phyloP scores from a whole-genome alignment of 257 asterid species.

The Penstemon davidsonii region DNA sequence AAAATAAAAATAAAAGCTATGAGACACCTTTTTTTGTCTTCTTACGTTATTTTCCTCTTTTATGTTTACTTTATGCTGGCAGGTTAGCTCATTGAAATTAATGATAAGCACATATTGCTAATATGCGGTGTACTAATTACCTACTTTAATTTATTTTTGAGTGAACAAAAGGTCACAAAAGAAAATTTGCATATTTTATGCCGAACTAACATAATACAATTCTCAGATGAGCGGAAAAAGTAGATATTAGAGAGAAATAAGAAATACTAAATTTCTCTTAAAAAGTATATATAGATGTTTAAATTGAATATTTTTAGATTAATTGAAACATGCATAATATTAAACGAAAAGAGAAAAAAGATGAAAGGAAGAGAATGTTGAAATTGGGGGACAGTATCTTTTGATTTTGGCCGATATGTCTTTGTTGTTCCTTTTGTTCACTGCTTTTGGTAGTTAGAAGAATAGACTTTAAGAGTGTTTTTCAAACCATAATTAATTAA shows the following conservation, averaged over 20 bases:
- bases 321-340: constrained; percentile 13
- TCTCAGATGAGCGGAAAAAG: neutral
- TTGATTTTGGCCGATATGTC: constrained; percentile 39
- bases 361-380: constrained; percentile 38
- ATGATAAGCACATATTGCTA: constrained; percentile 4
- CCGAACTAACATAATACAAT: too few relatives aligned
- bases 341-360: constrained; percentile 20
- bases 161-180: neutral
- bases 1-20: constrained; percentile 23
- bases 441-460: constrained; percentile 49
- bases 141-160: neutral
- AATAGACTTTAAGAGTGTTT: constrained; percentile 38
- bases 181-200: neutral
- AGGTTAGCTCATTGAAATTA: constrained; percentile 5
- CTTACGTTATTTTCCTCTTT: constrained; percentile 25
- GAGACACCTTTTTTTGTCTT: constrained; percentile 27
- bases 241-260: constrained; percentile 24
- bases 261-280: constrained; percentile 32
- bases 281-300: constrained; percentile 33
- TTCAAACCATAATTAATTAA: constrained; percentile 38
- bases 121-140: neutral
- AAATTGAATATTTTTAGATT: constrained; percentile 34
- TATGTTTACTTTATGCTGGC: constrained; percentile 17
- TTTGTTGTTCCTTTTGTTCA: constrained; percentile 29
- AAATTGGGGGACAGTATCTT: constrained; percentile 45